Evolutionary conservation across 306 rosid genomes (phyloP).

Genomic region (Calophaca sinica): DNA sequence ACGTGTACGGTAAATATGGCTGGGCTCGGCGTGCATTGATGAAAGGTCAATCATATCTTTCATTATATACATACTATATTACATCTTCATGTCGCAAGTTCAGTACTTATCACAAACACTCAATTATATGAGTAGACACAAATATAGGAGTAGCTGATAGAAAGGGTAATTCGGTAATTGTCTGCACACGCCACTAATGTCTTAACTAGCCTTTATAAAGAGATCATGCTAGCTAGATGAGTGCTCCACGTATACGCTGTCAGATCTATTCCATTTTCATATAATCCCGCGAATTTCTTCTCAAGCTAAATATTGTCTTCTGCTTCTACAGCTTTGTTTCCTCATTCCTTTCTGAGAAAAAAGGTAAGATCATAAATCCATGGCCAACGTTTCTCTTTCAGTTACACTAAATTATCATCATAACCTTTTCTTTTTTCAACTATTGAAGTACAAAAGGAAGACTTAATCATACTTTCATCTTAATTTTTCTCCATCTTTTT

Average conservation of each 20-base stretch:
- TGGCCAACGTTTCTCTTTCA: neutral
- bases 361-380: slow-evolving; percentile 13
- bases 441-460: too few relatives aligned
- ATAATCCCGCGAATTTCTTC: slow-evolving; percentile 34
- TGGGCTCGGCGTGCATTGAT: slow-evolving; percentile 26
- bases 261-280: slow-evolving; percentile 32
- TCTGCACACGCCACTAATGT: neutral
- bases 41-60: slow-evolving; percentile 26
- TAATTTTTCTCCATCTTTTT: too few relatives aligned
- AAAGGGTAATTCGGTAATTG: slow-evolving; percentile 62
- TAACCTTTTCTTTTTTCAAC: neutral
- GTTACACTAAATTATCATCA: neutral
- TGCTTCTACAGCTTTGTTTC: neutral
- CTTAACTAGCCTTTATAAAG: slow-evolving; percentile 49
- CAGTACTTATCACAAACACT: slow-evolving; percentile 28
- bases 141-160: neutral
- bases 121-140: too few relatives aligned
- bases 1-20: slow-evolving; percentile 63
- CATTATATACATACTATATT: neutral
- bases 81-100: neutral
- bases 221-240: neutral
- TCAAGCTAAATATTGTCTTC: slow-evolving; percentile 6
- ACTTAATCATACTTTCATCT: too few relatives aligned
- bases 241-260: slow-evolving; percentile 30
- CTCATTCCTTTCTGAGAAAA: neutral